A percentile compares a stretch with the other conserved stretches of the same genome.
Conservation (phyloP, 2,329 filamentous ascomycete species). For the Penicillium palitans region DNA sequence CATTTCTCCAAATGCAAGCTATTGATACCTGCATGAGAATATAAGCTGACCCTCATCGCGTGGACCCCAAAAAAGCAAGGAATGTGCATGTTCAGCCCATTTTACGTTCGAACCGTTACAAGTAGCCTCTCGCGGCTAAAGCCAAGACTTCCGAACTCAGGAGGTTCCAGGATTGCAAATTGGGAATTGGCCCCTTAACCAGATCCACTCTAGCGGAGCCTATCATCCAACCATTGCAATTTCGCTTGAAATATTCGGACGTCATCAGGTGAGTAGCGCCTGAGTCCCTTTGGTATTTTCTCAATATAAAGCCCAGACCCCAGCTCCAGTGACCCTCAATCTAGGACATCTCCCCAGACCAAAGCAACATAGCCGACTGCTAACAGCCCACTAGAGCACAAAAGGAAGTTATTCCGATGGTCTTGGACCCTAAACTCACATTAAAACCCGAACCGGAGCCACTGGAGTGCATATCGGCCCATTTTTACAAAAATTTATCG, state of each 20-base stretch:
- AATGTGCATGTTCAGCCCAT: not conserved
- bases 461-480: not conserved
- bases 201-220: constrained; percentile 4
- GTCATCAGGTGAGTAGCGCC: not conserved
- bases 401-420: not conserved
- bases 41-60: not conserved
- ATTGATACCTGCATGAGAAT: not conserved
- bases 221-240: not conserved
- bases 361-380: constrained; percentile 1
- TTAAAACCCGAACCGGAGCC: not conserved
- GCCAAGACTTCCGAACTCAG: not conserved
- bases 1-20: not conserved
- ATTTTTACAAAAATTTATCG: not conserved
- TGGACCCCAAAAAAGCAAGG: not conserved
- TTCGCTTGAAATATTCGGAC: not conserved
- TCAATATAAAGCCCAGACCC: not conserved
- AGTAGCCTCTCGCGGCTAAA: not conserved
- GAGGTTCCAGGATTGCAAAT: not conserved
- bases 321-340: not conserved
- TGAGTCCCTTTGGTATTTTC: not conserved
- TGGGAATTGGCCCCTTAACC: constrained; percentile 1
- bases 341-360: not conserved
- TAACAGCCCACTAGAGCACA: not conserved
- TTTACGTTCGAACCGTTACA: not conserved
- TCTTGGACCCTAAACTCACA: not conserved